phyloP scores from a whole-genome alignment of 2,329 filamentous ascomycete species.

The Plectosphaerella plurivora region DNA sequence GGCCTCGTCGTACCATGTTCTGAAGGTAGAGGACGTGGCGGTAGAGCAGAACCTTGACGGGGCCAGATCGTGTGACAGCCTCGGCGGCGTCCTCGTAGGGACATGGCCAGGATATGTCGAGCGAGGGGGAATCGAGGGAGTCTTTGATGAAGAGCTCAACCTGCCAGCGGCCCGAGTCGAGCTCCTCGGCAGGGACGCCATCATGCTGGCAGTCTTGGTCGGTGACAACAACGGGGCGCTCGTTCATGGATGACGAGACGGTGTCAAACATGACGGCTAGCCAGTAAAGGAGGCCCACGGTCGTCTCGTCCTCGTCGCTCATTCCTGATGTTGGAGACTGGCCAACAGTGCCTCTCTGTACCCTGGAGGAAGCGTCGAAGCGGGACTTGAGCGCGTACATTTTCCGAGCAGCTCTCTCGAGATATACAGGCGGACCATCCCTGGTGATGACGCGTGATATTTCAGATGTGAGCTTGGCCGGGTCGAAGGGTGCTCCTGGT shows the following conservation, averaged over 20 bases:
- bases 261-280: constrained; percentile 57
- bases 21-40: constrained; percentile 53
- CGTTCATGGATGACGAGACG: constrained; percentile 47
- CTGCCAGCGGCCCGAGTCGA: constrained; percentile 16
- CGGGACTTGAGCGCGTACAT: constrained; percentile 30
- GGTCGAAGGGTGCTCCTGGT: neutral
- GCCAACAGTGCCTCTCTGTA: neutral
- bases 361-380: constrained; percentile 18
- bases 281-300: constrained; percentile 53
- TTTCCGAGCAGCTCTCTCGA: constrained; percentile 33
- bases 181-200: constrained; percentile 14
- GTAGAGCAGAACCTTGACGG: constrained; percentile 56
- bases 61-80: constrained; percentile 46
- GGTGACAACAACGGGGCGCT: constrained; percentile 27
- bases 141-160: constrained; percentile 31
- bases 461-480: neutral
- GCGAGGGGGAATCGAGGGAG: constrained; percentile 16
- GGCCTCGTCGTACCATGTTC: constrained; percentile 38
- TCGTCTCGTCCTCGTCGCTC: constrained; percentile 27
- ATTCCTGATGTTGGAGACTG: constrained; percentile 1
- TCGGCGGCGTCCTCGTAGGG: constrained; percentile 45
- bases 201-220: constrained; percentile 35
- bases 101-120: constrained; percentile 45
- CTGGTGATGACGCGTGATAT: constrained; percentile 13
- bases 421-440: constrained; percentile 26